Evolutionary conservation across 768 basidiomycete genomes (phyloP).

Genomic region (Gymnopilus dilepis): DNA sequence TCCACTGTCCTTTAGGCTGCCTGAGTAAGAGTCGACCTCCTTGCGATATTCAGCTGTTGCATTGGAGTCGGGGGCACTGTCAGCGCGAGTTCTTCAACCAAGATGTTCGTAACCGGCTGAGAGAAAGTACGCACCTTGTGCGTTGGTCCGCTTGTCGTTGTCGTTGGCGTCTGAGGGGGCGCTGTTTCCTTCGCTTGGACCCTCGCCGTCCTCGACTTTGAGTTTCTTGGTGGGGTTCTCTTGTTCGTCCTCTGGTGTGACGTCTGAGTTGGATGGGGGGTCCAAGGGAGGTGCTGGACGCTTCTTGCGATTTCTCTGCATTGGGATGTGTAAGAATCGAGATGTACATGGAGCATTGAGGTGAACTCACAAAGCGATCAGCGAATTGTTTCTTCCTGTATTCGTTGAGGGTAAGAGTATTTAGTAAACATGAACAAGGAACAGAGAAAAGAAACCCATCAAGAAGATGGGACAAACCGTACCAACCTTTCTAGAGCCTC

Average conservation of each 20-base stretch:
- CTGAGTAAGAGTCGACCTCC: constrained; percentile 29
- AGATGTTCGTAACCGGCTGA: neutral
- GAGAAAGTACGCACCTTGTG: constrained; percentile 19
- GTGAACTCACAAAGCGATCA: constrained; percentile 59
- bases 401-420: constrained; percentile 8
- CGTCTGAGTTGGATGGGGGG: constrained; percentile 18
- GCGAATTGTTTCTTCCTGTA: constrained; percentile 65
- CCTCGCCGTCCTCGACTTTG: constrained; percentile 11
- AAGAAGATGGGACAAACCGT: neutral
- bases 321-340: neutral
- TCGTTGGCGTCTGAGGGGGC: neutral
- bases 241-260: constrained; percentile 17
- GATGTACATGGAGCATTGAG: neutral
- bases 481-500: constrained; percentile 55
- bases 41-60: constrained; percentile 31
- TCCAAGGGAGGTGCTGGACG: constrained; percentile 48
- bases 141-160: constrained; percentile 3
- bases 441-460: constrained; percentile 1
- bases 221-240: constrained; percentile 25
- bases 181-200: constrained; percentile 6
- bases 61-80: constrained; percentile 3
- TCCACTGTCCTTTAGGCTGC: constrained; percentile 33
- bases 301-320: constrained; percentile 64
- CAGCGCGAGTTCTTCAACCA: neutral
- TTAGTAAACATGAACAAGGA: neutral